Conservation (phyloP, 2,329 filamentous ascomycete genomes). For the Corynespora cassiicola region DNA sequence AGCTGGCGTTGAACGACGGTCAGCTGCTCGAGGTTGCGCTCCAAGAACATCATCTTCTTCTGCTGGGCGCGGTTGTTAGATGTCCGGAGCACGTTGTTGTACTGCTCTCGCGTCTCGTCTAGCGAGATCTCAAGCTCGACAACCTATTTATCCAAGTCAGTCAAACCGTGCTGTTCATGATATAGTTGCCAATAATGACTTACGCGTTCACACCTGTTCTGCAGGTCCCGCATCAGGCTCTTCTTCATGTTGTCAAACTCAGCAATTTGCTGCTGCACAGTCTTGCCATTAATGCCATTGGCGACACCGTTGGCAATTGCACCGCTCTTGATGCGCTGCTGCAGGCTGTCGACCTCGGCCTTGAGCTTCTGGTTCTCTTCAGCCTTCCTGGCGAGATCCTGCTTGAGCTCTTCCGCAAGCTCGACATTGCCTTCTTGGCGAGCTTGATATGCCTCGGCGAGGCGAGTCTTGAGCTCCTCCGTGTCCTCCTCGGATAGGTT, state of each 20-base stretch:
- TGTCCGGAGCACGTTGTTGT: slow-evolving; percentile 95
- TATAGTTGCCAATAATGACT: slow-evolving; percentile 25
- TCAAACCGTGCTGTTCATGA: slow-evolving; percentile 21
- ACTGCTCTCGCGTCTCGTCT: slow-evolving; percentile 97
- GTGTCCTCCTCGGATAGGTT: slow-evolving; percentile 81
- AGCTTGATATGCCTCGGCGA: slow-evolving; percentile 78
- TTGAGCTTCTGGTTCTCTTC: slow-evolving; percentile 85
- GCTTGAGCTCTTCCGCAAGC: slow-evolving; percentile 77
- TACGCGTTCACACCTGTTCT: slow-evolving; percentile 94
- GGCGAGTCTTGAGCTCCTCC: slow-evolving; percentile 80
- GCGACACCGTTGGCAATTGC: slow-evolving; percentile 65
- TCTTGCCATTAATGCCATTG: slow-evolving; percentile 77
- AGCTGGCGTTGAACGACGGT: slow-evolving; percentile 97
- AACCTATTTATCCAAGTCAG: slow-evolving; percentile 52
- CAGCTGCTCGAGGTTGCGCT: slow-evolving; percentile 96
- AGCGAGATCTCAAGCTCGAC: slow-evolving; percentile 98
- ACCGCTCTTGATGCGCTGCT: slow-evolving; percentile 73
- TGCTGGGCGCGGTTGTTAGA: slow-evolving; percentile 99
- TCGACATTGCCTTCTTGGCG: slow-evolving; percentile 76
- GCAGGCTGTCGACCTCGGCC: slow-evolving; percentile 79
- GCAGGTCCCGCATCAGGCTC: slow-evolving; percentile 96
- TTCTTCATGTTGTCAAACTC: slow-evolving; percentile 99
- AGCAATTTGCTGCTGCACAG: slow-evolving; percentile 94
- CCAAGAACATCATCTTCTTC: slow-evolving; percentile 99
- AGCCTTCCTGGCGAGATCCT: slow-evolving; percentile 76